Conservation (phyloP, 345 rosid species). For the Eucalyptus sideroxylon region DNA sequence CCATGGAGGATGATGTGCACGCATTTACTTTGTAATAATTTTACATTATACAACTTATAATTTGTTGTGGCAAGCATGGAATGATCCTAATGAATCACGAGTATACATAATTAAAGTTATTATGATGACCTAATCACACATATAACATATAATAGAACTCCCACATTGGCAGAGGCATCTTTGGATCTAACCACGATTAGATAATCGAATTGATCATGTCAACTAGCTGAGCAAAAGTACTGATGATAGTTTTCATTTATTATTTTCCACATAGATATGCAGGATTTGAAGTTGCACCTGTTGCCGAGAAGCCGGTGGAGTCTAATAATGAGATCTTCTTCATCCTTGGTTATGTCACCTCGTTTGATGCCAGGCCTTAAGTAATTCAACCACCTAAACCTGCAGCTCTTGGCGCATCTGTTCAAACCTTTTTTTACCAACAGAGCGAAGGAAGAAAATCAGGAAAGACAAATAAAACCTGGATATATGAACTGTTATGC, state of each 20-base stretch:
- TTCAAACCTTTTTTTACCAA: slow-evolving; percentile 6
- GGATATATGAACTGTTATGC: background rate
- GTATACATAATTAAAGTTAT: background rate
- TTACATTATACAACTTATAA: background rate
- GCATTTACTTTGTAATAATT: background rate
- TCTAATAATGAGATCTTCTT: slow-evolving; percentile 15
- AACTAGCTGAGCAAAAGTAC: background rate
- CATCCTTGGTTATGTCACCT: slow-evolving; percentile 19
- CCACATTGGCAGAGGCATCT: background rate
- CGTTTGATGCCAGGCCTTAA: slow-evolving; percentile 23
- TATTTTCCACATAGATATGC: background rate
- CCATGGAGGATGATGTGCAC: background rate
- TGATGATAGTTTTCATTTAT: background rate
- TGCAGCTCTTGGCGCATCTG: slow-evolving; percentile 27
- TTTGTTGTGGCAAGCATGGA: background rate
- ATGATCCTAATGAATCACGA: background rate
- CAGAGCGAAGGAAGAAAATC: background rate
- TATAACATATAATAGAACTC: background rate
- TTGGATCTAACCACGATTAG: background rate
- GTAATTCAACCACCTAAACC: slow-evolving; percentile 29
- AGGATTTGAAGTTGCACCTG: background rate
- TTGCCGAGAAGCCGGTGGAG: slow-evolving; percentile 13
- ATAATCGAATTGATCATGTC: background rate
- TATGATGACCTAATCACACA: background rate
- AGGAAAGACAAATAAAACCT: background rate